Base-by-base conservation (phyloP, 495 filamentous ascomycete species). In the Trichocladium antarcticum region DNA sequence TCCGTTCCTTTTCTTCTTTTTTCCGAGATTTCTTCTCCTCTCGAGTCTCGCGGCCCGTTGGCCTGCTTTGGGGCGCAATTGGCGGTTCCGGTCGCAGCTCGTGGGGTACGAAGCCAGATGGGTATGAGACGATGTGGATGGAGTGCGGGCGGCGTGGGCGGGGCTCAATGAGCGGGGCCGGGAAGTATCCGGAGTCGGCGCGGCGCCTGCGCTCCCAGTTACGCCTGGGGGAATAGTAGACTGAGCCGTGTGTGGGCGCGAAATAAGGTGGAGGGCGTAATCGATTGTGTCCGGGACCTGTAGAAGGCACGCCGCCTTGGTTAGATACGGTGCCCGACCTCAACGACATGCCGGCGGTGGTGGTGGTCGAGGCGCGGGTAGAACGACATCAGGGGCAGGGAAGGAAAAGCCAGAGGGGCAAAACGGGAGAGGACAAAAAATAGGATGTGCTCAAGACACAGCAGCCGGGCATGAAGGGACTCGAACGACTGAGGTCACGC, bases 51-150 rank as follows among this genome's bases (percentile, higher is more conserved):
- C 50, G 57, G 54, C 2, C 52, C 39, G 15, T 48, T 53, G 7
- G 47, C 50, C 12, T 14, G 47, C 49, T 47, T 31, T 27, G 42
- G 1, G 56, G 34, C 8, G 49, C 32, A 19, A 37, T 21, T 10
- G 24, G 51, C 22, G 61, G 55, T 31, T 37, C 45, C 12, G 70
- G 65, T 48, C 72, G 64, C 16, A 76, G 59, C 22, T 78, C 74
- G 47, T 61, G 57, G 3, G 73, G 73, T 16, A 72, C 56, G 47
- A 71, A 75, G 19, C 74, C 73, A 11, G 71, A 45, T 12, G 75
- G 74, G 49, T 75, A 71, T 19, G 74, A 74, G 35, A 75, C 61
- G 55, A 78, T 76, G 56, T 77, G 74, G 45, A 78, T 77, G 12
- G 73, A 71, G 50, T 77, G 74, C 37, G 69, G 74, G 19, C 75